A percentile compares a stretch with the other conserved stretches of the same genome.
phyloP scores from a whole-genome alignment of 1,139 yeast genomes.

The Geotrichum histeridarum region DNA sequence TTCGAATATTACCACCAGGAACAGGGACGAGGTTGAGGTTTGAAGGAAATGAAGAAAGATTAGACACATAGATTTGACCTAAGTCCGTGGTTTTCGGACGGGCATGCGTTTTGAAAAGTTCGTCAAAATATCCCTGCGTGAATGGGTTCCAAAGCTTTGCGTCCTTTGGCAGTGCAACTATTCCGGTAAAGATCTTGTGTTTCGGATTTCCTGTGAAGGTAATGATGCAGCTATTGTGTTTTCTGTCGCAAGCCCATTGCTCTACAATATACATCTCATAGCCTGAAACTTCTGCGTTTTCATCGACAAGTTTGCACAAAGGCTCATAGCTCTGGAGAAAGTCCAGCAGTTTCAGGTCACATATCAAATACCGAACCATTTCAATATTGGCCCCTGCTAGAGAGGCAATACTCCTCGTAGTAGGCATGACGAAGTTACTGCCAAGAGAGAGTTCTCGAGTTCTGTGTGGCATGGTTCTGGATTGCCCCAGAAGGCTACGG shows the following conservation, averaged over 20 bases:
- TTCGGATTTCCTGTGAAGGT: constrained; percentile 77
- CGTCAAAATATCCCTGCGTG: constrained; percentile 57
- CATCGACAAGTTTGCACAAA: constrained; percentile 21
- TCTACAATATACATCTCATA: constrained; percentile 88
- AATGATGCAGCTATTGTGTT: constrained; percentile 62
- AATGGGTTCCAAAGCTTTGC: constrained; percentile 52
- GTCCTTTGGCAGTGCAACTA: constrained; percentile 56
- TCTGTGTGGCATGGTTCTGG: constrained; percentile 1
- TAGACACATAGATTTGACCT: constrained; percentile 71
- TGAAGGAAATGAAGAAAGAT: constrained; percentile 74
- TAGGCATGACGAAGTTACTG: not conserved
- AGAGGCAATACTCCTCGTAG: not conserved
- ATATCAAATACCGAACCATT: constrained; percentile 11
- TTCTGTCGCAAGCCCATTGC: constrained; percentile 82
- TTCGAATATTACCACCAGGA: constrained; percentile 52
- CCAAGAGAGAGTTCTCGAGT: not conserved
- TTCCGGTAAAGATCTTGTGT: constrained; percentile 57
- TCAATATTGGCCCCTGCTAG: constrained; percentile 6
- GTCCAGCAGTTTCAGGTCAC: constrained; percentile 15
- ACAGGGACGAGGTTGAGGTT: constrained; percentile 65
- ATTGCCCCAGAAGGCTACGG: not conserved
- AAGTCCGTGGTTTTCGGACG: constrained; percentile 49
- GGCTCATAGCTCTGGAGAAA: constrained; percentile 21
- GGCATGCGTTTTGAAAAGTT: constrained; percentile 57
- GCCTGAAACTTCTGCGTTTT: constrained; percentile 42